Evolutionary conservation across 2,329 filamentous ascomycete species (phyloP).

Genomic region (Iodosphaeria phyllophila): DNA sequence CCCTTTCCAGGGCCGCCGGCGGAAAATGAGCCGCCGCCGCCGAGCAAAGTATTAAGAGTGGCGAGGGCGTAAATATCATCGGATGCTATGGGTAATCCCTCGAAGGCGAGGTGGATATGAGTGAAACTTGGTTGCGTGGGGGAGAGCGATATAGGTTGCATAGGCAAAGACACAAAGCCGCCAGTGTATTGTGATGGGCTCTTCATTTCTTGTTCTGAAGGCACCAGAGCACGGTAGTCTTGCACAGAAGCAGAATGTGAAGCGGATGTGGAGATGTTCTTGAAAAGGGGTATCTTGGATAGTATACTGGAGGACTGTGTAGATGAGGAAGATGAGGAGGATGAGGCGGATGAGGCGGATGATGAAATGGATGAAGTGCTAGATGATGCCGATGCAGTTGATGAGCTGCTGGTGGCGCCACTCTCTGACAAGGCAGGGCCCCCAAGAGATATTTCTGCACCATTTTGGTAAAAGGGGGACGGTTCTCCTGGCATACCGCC

Average conservation of each 20-base stretch:
- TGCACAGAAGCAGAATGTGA: conserved; percentile 39
- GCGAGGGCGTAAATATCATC: conserved; percentile 93
- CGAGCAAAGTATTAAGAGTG: conserved; percentile 85
- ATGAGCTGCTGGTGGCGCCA: conserved; percentile 13
- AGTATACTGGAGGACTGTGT: conserved; percentile 45
- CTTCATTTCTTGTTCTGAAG: conserved; percentile 34
- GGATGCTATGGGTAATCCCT: conserved; percentile 77
- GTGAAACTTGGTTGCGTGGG: conserved; percentile 66
- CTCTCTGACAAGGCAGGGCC: conserved; percentile 19
- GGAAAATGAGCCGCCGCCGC: conserved; percentile 89
- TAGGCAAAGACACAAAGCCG: conserved; percentile 73
- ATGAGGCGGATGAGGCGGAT: conserved; percentile 14
- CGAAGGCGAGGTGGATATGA: conserved; percentile 90
- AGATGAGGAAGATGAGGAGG: conserved; percentile 13
- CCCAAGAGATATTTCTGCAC: conserved; percentile 36
- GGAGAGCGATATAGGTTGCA: conserved; percentile 59
- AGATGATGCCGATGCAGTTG: conserved; percentile 11
- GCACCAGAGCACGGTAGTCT: conserved; percentile 21
- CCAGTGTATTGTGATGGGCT: conserved; percentile 73
- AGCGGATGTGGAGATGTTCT: conserved; percentile 66
- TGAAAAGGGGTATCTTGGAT: conserved; percentile 77
- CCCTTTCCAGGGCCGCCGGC: conserved; percentile 94
- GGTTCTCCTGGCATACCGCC: conserved; percentile 78
- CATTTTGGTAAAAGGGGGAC: conserved; percentile 26
- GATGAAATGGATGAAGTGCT: conserved; percentile 5